Conservation (phyloP, 2,329 filamentous ascomycete species). For the Sordariomycetes sp. region DNA sequence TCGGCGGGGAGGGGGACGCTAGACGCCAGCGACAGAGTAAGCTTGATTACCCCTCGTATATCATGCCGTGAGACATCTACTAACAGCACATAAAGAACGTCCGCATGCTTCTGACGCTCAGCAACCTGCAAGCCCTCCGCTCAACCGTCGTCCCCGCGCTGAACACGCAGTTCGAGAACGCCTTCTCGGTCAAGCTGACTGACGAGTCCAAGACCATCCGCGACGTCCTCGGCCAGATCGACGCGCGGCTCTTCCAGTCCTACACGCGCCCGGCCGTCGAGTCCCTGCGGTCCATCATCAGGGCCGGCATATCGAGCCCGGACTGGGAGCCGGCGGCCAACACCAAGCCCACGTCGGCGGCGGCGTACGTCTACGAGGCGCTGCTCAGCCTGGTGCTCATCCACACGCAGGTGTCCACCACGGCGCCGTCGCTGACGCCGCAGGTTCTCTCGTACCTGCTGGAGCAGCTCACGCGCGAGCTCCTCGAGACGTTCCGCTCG, state of each 20-base stretch:
- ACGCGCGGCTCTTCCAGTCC: conserved; percentile 80
- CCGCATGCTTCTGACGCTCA: conserved; percentile 86
- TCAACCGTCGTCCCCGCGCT: conserved; percentile 75
- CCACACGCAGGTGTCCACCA: conserved; percentile 81
- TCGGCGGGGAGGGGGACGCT: conserved; percentile 34
- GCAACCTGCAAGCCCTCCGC: conserved; percentile 78
- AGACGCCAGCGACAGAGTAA: conserved; percentile 45
- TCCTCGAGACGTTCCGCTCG: conserved; percentile 70
- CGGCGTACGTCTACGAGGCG: conserved; percentile 80
- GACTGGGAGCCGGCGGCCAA: conserved; percentile 56
- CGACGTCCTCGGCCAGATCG: conserved; percentile 84
- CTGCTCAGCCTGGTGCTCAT: conserved; percentile 80
- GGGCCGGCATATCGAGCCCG: conserved; percentile 57
- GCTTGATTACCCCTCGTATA: conserved; percentile 13
- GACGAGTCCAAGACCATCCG: conserved; percentile 88
- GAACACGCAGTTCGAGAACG: conserved; percentile 86
- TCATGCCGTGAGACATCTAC: background rate
- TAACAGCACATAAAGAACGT: conserved; percentile 53
- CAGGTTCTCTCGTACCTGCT: conserved; percentile 81
- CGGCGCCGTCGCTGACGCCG: conserved; percentile 61
- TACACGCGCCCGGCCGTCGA: conserved; percentile 75
- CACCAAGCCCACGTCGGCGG: conserved; percentile 60
- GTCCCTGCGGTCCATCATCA: conserved; percentile 58
- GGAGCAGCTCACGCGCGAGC: conserved; percentile 66
- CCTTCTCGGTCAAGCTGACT: conserved; percentile 87